Base-by-base conservation (phyloP, 495 filamentous ascomycete genomes). In the Pseudotulostoma volvatum region DNA sequence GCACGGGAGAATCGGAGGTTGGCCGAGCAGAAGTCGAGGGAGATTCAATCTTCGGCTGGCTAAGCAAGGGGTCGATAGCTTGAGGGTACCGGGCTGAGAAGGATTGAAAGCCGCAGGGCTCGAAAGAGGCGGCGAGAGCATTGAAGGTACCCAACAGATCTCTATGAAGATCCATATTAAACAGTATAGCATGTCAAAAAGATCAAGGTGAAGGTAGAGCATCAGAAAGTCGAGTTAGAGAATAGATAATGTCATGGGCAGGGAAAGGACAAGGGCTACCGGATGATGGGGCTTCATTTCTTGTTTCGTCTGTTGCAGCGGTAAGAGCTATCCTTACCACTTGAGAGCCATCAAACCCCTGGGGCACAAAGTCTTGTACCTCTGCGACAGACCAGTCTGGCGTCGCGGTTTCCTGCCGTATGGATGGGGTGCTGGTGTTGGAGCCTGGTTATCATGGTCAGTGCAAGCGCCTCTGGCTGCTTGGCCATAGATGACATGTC, bases 361-460 rank as follows among this genome's bases (percentile, higher is more conserved):
- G 76, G 20, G 84, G 81, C n/a, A 82, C 70, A 51, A 88, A 90
- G 42, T 93, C 84, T 41, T 73, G 67, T 38, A 77, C 74, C n/a
- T 81, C 73, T 0, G 68, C 64, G 9, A 65, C 57, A 15, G 64
- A 58, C 71, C 72, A 75, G 39, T 77, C 72, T 9, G 64, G 53
- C 16, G 60, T 57, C 39, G 58, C 57, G 36, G 57, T 48, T 37
- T 70, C 64, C 42, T 56, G 67, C 60, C 51, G 72, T 54, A 48
- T 68, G 60, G 57, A 70, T 56, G 49, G 71, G 8, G 48, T 66
- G 43, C 60, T 60, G 9, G 63, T 42, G 37, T 60, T 63, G 13
- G 61, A 65, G 32, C 61, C 61, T 64, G 48, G 23, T 34, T 21
- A 16, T 3, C 19, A 7, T 38, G 23, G 51, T 67, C 50, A 65